phyloP scores from a whole-genome alignment of 2,329 filamentous ascomycete genomes.

The Teratosphaeria destructans region DNA sequence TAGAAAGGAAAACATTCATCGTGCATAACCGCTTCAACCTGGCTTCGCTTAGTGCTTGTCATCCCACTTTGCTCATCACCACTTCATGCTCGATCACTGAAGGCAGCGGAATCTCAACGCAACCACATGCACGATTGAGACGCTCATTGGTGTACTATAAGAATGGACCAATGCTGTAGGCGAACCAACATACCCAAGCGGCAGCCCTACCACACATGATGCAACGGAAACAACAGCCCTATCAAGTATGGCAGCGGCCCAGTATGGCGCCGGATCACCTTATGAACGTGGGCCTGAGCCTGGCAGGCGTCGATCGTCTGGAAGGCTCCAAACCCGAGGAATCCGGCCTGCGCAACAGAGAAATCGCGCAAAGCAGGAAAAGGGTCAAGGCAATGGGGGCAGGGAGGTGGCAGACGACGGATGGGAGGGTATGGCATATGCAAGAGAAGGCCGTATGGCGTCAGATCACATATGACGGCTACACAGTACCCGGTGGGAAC shows the following conservation, averaged over 20 bases:
- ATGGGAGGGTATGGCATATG: neutral
- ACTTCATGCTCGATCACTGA: too few relatives aligned
- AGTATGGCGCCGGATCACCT: neutral
- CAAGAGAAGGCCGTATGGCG: neutral
- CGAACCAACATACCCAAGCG: too few relatives aligned
- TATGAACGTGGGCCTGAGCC: neutral
- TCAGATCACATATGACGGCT: neutral
- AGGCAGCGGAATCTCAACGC: too few relatives aligned
- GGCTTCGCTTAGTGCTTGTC: too few relatives aligned
- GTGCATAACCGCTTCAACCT: too few relatives aligned
- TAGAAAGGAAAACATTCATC: too few relatives aligned
- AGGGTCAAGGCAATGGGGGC: neutral
- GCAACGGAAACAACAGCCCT: too few relatives aligned
- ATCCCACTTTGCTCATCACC: too few relatives aligned
- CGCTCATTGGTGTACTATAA: too few relatives aligned
- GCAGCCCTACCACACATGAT: too few relatives aligned
- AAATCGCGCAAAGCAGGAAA: neutral
- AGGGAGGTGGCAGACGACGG: neutral
- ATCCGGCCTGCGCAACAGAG: neutral
- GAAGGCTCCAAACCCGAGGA: neutral
- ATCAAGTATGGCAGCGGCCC: neutral
- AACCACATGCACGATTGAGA: too few relatives aligned
- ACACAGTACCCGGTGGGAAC: neutral
- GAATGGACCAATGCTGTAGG: too few relatives aligned
- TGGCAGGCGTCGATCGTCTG: neutral